Evolutionary conservation across 768 basidiomycete genomes (phyloP).

Genomic region (Pisolithus marmoratus): DNA sequence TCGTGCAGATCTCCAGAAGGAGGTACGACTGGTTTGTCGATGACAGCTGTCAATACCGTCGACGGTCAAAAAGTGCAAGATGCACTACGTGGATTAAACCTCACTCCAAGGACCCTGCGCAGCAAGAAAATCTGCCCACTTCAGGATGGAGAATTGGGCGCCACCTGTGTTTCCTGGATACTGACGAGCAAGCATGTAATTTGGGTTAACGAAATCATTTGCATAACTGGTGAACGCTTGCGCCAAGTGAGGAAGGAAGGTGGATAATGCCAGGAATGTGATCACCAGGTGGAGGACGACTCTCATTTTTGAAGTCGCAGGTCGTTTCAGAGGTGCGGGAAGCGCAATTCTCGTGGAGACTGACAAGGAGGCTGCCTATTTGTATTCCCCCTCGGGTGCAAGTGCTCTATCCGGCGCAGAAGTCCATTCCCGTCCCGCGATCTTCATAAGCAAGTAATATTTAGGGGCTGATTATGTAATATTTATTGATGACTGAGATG

Average conservation of each 20-base stretch:
- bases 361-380: too few relatives aligned
- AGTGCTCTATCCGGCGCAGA: too few relatives aligned
- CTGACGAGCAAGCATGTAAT: constrained; percentile 38
- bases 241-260: background rate
- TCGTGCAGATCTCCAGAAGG: constrained; percentile 54
- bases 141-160: constrained; percentile 42
- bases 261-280: background rate
- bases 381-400: too few relatives aligned
- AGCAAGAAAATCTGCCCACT: constrained; percentile 42
- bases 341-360: background rate
- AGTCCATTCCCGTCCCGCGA: too few relatives aligned
- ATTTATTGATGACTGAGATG: background rate
- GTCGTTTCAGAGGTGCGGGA: background rate
- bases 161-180: constrained; percentile 37
- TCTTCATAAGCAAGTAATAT: background rate
- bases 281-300: background rate
- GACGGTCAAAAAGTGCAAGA: background rate
- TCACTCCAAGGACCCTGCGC: constrained; percentile 51
- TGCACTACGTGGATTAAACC: constrained; percentile 12
- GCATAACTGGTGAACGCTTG: constrained; percentile 37
- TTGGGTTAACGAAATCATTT: constrained; percentile 53
- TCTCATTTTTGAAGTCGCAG: background rate
- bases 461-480: background rate
- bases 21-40: constrained; percentile 39
- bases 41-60: constrained; percentile 35